Evolutionary conservation across 208 protist species (phyloP).

Genomic region (Leptomonas pyrrhocoris): DNA sequence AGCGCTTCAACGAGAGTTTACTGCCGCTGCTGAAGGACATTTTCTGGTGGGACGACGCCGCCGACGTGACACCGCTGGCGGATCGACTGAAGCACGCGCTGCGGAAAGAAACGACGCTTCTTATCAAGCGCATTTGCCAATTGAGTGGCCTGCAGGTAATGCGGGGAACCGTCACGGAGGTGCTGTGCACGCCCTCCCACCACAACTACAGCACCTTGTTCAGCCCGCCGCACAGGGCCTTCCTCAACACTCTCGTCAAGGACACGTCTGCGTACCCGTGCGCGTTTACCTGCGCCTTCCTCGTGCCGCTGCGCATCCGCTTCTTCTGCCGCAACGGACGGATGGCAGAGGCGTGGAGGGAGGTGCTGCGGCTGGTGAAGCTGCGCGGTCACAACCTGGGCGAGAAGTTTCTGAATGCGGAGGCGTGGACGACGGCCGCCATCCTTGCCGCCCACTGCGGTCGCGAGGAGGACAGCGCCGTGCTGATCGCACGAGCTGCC

Average conservation of each 20-base stretch:
- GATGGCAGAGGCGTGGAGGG: constrained; percentile 19
- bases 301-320: constrained; percentile 31
- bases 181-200: constrained; percentile 34
- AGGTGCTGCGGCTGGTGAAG: constrained; percentile 21
- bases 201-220: constrained; percentile 49
- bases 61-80: constrained; percentile 3
- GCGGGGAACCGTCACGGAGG: constrained; percentile 34
- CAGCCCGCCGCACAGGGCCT: constrained; percentile 20
- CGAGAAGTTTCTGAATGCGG: constrained; percentile 26
- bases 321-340: constrained; percentile 26
- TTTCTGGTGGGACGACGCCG: constrained; percentile 38
- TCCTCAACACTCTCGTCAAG: constrained; percentile 23
- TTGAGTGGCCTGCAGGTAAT: constrained; percentile 46
- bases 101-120: constrained; percentile 17
- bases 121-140: constrained; percentile 52
- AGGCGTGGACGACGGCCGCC: constrained; percentile 31
- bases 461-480: constrained; percentile 4
- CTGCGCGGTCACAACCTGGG: constrained; percentile 13
- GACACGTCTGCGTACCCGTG: background rate
- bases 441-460: constrained; percentile 23
- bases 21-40: constrained; percentile 36
- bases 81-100: constrained; percentile 29
- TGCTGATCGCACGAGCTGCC: constrained; percentile 29
- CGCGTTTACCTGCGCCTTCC: constrained; percentile 21
- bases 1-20: constrained; percentile 40